phyloP scores from a whole-genome alignment of 2,329 filamentous ascomycete species.

The Aspergillus fumigatiaffinis region DNA sequence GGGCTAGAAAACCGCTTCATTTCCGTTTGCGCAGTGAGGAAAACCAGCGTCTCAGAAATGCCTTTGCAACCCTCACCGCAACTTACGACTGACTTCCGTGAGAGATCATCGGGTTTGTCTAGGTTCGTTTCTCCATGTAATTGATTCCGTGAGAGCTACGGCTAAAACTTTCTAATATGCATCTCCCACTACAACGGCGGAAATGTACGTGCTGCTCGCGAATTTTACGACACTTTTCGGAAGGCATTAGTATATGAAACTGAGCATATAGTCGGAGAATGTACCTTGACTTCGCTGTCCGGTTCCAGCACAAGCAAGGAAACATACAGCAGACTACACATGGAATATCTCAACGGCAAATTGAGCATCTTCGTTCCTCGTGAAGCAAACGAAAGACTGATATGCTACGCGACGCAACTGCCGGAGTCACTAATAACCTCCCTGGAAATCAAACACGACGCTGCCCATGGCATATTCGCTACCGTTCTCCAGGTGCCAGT shows the following conservation, averaged over 20 bases:
- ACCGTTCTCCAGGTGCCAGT: conserved; percentile 1
- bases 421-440: background rate
- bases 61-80: background rate
- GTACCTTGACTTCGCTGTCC: background rate
- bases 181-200: no score
- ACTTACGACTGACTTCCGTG: conserved; percentile 2
- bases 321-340: background rate
- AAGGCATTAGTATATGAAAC: background rate
- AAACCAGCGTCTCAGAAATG: background rate
- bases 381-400: background rate
- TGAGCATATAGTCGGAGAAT: background rate
- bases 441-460: background rate
- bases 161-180: no score
- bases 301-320: background rate
- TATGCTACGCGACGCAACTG: conserved; percentile 5
- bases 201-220: background rate
- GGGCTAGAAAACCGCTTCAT: background rate
- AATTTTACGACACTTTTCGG: background rate
- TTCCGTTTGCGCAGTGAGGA: background rate
- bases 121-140: background rate
- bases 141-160: no score
- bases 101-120: background rate
- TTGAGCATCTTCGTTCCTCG: conserved; percentile 1
- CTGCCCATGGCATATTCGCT: background rate
- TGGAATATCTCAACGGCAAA: background rate